These are phyloP conservation scores for Cucurbita pepo DNA, from an alignment of 306 rosid species.

Conservation along the genomic window DNA sequence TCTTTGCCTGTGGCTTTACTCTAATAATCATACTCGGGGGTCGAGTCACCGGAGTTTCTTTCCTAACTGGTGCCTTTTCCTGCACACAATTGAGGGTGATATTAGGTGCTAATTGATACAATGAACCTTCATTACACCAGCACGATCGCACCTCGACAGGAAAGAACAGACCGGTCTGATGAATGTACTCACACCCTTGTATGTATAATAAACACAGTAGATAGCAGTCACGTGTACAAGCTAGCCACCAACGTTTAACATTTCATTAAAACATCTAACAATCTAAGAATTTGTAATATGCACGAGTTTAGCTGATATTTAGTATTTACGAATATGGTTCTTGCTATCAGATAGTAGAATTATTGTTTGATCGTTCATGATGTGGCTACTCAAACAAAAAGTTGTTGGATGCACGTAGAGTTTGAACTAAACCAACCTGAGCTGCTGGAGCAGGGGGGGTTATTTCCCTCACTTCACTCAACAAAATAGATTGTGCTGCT, in stretches of 20 bases:
- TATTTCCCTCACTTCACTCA: conserved; percentile 53
- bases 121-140: background rate
- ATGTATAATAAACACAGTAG: background rate
- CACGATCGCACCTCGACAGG: background rate
- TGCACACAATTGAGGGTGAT: conserved; percentile 10
- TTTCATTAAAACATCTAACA: background rate
- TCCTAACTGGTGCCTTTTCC: conserved; percentile 44
- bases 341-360: background rate
- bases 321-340: background rate
- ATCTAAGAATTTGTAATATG: background rate
- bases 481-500: conserved; percentile 37
- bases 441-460: conserved; percentile 27
- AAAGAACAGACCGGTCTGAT: background rate
- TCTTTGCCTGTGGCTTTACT: conserved; percentile 68
- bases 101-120: background rate
- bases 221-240: background rate
- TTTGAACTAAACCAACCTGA: conserved; percentile 37
- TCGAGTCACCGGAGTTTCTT: conserved; percentile 34
- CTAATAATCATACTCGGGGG: conserved; percentile 50
- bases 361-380: background rate
- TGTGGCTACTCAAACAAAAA: background rate
- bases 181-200: background rate
- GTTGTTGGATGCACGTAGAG: background rate
- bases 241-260: background rate
- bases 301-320: background rate